These are phyloP conservation scores for Allantophomopsis lycopodina DNA, from an alignment of 2,329 filamentous ascomycete species.

Conservation along the genomic window DNA sequence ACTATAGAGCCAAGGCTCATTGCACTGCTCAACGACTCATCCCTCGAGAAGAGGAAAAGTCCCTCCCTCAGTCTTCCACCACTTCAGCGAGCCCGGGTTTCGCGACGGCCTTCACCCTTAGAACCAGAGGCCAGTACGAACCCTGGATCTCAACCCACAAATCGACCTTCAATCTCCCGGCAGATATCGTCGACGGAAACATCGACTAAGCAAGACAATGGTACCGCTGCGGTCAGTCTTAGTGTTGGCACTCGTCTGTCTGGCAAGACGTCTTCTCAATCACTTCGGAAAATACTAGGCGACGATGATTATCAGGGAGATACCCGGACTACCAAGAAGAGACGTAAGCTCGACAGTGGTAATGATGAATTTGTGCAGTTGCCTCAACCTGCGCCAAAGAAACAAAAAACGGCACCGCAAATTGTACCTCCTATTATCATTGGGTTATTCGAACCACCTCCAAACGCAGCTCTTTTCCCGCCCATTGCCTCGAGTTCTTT, in stretches of 20 bases:
- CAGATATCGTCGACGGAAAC: no score
- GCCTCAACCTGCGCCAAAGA: constrained; percentile 50
- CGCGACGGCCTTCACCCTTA: constrained; percentile 30
- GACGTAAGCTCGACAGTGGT: constrained; percentile 29
- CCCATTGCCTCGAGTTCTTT: constrained; percentile 46
- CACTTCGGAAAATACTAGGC: constrained; percentile 18
- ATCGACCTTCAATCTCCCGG: no score
- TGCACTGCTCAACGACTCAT: constrained; percentile 46
- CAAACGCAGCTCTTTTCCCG: constrained; percentile 42
- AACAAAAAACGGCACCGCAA: constrained; percentile 41
- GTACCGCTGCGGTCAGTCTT: no score
- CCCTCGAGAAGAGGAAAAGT: constrained; percentile 18
- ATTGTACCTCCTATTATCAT: constrained; percentile 52
- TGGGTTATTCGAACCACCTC: constrained; percentile 47
- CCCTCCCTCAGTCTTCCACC: constrained; percentile 38
- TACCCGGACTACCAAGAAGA: constrained; percentile 33
- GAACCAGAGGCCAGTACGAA: constrained; percentile 31
- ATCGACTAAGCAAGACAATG: no score
- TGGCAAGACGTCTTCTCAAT: constrained; percentile 16
- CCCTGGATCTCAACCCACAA: constrained; percentile 5
- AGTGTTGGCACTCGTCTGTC: no score
- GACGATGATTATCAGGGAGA: constrained; percentile 14
- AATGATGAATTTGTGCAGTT: constrained; percentile 52
- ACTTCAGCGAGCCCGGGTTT: constrained; percentile 27
- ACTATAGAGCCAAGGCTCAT: constrained; percentile 56